A percentile compares a stretch with the other conserved stretches of the same genome.
Evolutionary conservation across 2,329 filamentous ascomycete genomes (phyloP).

Genomic region (Paecilomyces sp.): DNA sequence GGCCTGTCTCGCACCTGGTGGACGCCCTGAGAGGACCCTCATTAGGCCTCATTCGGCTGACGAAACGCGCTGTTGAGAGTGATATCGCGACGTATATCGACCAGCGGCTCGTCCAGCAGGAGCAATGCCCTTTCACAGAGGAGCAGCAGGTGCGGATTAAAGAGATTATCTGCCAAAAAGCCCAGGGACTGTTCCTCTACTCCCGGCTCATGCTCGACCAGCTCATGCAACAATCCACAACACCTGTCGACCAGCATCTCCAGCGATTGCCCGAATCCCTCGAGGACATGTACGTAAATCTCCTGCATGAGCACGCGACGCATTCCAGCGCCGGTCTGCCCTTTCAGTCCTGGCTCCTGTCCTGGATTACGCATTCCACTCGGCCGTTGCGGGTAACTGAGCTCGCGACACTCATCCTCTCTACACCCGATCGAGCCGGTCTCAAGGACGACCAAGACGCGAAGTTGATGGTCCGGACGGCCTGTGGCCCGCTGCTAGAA

Average conservation of each 20-base stretch:
- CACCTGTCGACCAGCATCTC: constrained; percentile 17
- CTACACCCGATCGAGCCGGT: not conserved
- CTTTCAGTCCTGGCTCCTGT: constrained; percentile 29
- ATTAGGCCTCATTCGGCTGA: constrained; percentile 30
- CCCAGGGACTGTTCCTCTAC: constrained; percentile 40
- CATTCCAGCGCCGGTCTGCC: constrained; percentile 19
- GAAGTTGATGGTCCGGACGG: constrained; percentile 28
- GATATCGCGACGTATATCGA: constrained; percentile 37
- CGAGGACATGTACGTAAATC: constrained; percentile 32
- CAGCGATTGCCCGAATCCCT: constrained; percentile 28
- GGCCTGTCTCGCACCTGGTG: constrained; percentile 29
- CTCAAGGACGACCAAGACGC: constrained; percentile 7
- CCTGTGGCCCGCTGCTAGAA: constrained; percentile 38
- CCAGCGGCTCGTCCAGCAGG: constrained; percentile 10
- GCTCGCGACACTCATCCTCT: constrained; percentile 22
- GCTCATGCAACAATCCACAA: constrained; percentile 14
- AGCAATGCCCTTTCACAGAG: constrained; percentile 5
- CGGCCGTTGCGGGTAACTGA: constrained; percentile 39
- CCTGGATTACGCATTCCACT: constrained; percentile 35
- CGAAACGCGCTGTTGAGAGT: constrained; percentile 26
- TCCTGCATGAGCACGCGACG: constrained; percentile 30
- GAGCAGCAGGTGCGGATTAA: too few species aligned
- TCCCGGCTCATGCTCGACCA: constrained; percentile 38
- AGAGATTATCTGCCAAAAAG: constrained; percentile 22
- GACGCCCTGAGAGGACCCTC: constrained; percentile 16